Evolutionary conservation across 2,329 filamentous ascomycete species (phyloP), one percentile per base, ranked within the genome.

Genomic region (Dothiorella sarmentorum): DNA sequence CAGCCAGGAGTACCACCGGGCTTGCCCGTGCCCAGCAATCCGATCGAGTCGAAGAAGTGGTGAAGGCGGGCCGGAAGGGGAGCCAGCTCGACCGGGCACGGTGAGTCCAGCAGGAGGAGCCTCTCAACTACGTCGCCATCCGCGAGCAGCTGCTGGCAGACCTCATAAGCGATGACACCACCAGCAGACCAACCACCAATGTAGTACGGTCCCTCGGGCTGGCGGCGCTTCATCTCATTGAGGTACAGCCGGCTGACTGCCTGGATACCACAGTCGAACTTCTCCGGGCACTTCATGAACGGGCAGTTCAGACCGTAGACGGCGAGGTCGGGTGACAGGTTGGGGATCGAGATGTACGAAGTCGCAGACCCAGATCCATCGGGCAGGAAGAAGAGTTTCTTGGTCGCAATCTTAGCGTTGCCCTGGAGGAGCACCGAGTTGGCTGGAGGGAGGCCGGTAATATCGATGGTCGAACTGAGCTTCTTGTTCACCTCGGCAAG

Each of bases 1-100:
- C 88, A 91, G n/a, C 80, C 75, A 0, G 88, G 88, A 37, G 87
- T 83, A 71, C 85, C 86, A 64, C 67, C 77, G 64, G 72, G 76
- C 71, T 79, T 78, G 26, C 80, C 76, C 52, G 85, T 85, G 20
- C 87, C 88, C 24, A 90, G 82, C 2, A 91, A 82, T 57, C 88
- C 88, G 56, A 90, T 87, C 47, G 81, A 79, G 56, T 86, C 86
- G 66, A 90, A 89, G 80, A 88, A 91, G 63, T 85, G 80, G 71
- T 89, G 87, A 9, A 90, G 82, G 62, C 80, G 76, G 20, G 75
- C 74, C 4, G 78, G 73, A 4, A 82, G 76, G 56, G 79, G 78
- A 37, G 75, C 79, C 31, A 81, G 75, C 63, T 76, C 71, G 61
- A 81, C 76, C 0, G 80, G 80, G 69, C 77, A 80, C 15, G 80